A percentile compares a stretch with the other conserved stretches of the same genome.
Conservation (phyloP, 495 filamentous ascomycete genomes). For the Penicillium herquei region DNA sequence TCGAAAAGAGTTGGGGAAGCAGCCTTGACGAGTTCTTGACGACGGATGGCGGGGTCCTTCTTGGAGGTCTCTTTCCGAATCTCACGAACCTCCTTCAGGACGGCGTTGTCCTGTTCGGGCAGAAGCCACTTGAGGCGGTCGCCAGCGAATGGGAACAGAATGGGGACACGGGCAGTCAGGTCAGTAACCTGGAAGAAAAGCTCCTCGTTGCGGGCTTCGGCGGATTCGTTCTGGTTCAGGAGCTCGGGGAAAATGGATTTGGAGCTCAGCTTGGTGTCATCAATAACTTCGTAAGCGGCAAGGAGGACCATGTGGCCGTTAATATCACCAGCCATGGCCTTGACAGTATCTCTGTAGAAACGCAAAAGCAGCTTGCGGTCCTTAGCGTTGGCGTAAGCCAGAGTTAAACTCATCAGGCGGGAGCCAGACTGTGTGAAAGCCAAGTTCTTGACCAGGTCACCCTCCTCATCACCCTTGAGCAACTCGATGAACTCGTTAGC, state of each 20-base stretch:
- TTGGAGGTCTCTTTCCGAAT: constrained; percentile 80
- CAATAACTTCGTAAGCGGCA: constrained; percentile 82
- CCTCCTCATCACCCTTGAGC: constrained; percentile 84
- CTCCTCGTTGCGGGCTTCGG: constrained; percentile 56
- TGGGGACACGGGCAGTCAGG: constrained; percentile 68
- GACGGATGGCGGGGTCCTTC: constrained; percentile 76
- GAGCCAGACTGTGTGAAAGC: constrained; percentile 91
- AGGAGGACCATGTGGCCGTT: constrained; percentile 80
- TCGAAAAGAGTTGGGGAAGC: constrained; percentile 62
- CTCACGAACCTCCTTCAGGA: constrained; percentile 72
- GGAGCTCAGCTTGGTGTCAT: constrained; percentile 85
- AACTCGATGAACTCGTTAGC: constrained; percentile 84
- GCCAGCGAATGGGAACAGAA: constrained; percentile 81
- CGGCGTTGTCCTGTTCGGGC: constrained; percentile 55
- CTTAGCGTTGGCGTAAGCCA: constrained; percentile 85
- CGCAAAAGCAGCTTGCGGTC: constrained; percentile 87
- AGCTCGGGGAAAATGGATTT: constrained; percentile 85
- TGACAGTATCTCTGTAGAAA: constrained; percentile 80
- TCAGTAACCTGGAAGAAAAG: constrained; percentile 63
- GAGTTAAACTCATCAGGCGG: constrained; percentile 71
- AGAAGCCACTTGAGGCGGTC: constrained; percentile 69
- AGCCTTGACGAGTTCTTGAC: constrained; percentile 67
- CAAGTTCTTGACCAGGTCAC: constrained; percentile 87
- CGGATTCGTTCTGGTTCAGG: constrained; percentile 61
- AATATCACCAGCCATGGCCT: constrained; percentile 74